phyloP scores from a whole-genome alignment of 2,329 filamentous ascomycete genomes.

The Pestalotiopsis sp. region DNA sequence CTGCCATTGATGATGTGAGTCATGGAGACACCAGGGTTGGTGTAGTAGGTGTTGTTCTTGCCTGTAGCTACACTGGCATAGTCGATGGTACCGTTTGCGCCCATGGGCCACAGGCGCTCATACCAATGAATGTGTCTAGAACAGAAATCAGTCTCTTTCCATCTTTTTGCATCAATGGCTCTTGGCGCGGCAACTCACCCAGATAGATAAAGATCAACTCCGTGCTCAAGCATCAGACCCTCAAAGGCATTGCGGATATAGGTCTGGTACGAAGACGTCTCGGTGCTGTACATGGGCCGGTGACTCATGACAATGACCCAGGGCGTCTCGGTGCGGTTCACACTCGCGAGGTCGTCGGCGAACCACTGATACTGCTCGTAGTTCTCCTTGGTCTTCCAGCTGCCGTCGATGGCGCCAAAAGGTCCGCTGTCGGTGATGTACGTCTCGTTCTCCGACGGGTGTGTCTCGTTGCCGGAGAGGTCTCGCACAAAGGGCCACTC shows the following conservation, averaged over 20 bases:
- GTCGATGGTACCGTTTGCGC: slow-evolving; percentile 5
- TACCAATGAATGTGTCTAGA: slow-evolving; percentile 6
- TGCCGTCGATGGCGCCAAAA: slow-evolving; percentile 42
- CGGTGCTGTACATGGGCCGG: slow-evolving; percentile 49
- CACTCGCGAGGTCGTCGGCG: slow-evolving; percentile 56
- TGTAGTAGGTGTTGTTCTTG: slow-evolving; percentile 10
- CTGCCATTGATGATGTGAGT: slow-evolving; percentile 8
- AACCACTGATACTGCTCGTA: slow-evolving; percentile 58
- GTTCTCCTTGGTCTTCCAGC: slow-evolving; percentile 9
- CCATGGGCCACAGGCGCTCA: slow-evolving; percentile 1
- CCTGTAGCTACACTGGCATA: slow-evolving; percentile 4
- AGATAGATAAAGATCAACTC: slow-evolving; percentile 55
- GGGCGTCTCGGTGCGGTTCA: slow-evolving; percentile 57
- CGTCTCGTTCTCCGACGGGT: slow-evolving; percentile 2
- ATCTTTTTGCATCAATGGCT: neutral
- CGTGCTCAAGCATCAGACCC: slow-evolving; percentile 54
- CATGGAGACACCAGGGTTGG: neutral
- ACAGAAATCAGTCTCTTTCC: neutral
- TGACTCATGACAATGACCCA: slow-evolving; percentile 53
- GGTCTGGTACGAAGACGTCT: slow-evolving; percentile 26
- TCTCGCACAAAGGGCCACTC: slow-evolving; percentile 42
- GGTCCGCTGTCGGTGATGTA: slow-evolving; percentile 41
- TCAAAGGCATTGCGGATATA: slow-evolving; percentile 50
- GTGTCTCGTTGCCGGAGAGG: slow-evolving; percentile 29
- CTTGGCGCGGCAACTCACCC: neutral